Evolutionary conservation across 768 basidiomycete species (phyloP), one percentile per base, ranked within the genome.

Genomic region (Phanerochaete carnosa): DNA sequence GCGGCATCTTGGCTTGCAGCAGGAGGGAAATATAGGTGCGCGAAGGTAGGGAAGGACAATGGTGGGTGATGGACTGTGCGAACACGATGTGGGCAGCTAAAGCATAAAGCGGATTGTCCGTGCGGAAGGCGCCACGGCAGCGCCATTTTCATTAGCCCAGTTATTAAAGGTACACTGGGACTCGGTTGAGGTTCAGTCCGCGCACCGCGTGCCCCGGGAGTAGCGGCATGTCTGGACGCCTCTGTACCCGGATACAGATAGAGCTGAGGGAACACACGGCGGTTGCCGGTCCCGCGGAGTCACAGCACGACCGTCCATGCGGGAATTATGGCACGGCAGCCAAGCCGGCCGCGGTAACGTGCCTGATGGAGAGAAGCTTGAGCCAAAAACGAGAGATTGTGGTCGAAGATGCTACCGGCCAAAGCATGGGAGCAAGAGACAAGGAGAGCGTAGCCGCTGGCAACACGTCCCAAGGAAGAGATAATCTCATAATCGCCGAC

Each of bases 401-500:
- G 39, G 16, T 4, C 39, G 4, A 43, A 43, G 37, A 23, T 37
- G 43, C 56, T 55, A 39, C 29, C 35, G 52, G 37, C 29, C 29
- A 56, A 45, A 6, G 45, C 45, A 32, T 45, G 54, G 19, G 29
- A 11, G 46, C 45, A 5, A 37, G 23, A 32, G 46, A 39, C 26
- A 55, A 11, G 5, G 35, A 55, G 16, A 46, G 13, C 45, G 47
- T 30, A 62, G 23, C 23, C 16, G 23, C 55, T 23, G 39, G 32
- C 33, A n/a, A 23, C 25, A 29, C 19, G 29, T 45, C 60, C 43
- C n/a, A 58, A 55, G 58, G 39, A 49, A 46, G 37, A 49, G 62
- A 55, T 59, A 49, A 62, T 62, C 62, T 50, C 62, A 59, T 57
- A 58, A 62, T 62, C 62, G 45, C 62, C 62, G 62, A 61, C 29